Evolutionary conservation across 2,329 filamentous ascomycete genomes (phyloP).

Genomic region (Aspergillus ruber): DNA sequence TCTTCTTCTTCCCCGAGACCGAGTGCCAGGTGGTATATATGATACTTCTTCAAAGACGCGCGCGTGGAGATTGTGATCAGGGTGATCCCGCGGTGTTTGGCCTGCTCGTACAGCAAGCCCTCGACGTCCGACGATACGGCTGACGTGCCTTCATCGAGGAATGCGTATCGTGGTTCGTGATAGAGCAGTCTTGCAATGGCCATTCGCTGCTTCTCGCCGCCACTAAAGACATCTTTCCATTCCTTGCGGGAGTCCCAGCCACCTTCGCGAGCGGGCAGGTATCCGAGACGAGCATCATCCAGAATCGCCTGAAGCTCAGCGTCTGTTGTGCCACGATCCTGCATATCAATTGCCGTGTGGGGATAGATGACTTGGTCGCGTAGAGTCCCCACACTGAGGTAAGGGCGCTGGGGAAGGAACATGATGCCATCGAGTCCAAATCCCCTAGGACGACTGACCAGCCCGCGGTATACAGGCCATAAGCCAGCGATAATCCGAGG

Average conservation of each 20-base stretch:
- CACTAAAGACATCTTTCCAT: conserved; percentile 97
- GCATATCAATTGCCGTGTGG: conserved; percentile 91
- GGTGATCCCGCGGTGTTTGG: conserved; percentile 89
- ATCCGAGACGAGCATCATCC: conserved; percentile 77
- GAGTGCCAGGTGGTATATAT: conserved; percentile 82
- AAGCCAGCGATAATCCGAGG: conserved; percentile 81
- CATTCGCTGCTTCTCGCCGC: conserved; percentile 95
- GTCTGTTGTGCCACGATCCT: conserved; percentile 69
- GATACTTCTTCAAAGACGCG: conserved; percentile 90
- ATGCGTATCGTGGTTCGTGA: conserved; percentile 88
- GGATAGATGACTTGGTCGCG: conserved; percentile 98
- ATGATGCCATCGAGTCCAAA: conserved; percentile 88
- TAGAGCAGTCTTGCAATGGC: conserved; percentile 85
- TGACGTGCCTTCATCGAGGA: conserved; percentile 92
- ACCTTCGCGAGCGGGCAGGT: conserved; percentile 84
- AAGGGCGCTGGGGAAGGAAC: conserved; percentile 93
- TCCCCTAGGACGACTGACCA: conserved; percentile 78
- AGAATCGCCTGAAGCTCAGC: conserved; percentile 70
- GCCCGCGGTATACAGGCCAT: conserved; percentile 91
- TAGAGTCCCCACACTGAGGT: conserved; percentile 83
- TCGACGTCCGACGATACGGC: conserved; percentile 94
- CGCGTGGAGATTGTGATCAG: conserved; percentile 94
- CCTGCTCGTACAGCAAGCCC: conserved; percentile 83
- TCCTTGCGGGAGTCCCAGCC: conserved; percentile 96
- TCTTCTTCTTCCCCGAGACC: conserved; percentile 74